phyloP scores from a whole-genome alignment of 768 basidiomycete genomes.

The Panaeolus cyanescens region DNA sequence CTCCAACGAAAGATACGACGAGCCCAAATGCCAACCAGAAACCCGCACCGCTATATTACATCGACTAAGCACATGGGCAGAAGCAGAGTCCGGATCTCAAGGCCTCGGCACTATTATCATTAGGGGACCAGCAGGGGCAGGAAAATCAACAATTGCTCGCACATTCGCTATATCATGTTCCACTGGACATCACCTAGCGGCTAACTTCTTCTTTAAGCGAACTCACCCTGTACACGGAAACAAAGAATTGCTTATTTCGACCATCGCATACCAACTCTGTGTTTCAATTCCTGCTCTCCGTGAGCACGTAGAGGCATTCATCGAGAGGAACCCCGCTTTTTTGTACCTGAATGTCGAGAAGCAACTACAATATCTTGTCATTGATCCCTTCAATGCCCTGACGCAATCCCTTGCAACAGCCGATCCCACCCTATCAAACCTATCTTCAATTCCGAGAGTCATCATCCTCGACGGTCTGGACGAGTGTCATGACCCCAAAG shows the following conservation, averaged over 20 bases:
- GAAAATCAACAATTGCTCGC: constrained; percentile 10
- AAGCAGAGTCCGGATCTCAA: neutral
- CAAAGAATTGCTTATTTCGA: constrained; percentile 1
- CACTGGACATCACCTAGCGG: neutral
- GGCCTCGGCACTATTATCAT: no score
- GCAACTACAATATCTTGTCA: constrained; percentile 6
- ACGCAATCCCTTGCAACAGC: neutral
- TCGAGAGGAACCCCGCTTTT: constrained; percentile 5
- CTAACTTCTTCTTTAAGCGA: constrained; percentile 11
- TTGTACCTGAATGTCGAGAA: constrained; percentile 4
- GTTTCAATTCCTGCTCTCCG: constrained; percentile 4
- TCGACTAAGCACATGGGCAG: neutral
- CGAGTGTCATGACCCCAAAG: constrained; percentile 4
- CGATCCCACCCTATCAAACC: neutral
- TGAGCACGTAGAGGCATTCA: neutral
- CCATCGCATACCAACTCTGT: constrained; percentile 11
- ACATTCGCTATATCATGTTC: neutral
- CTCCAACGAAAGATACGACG: constrained; percentile 14
- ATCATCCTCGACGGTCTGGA: constrained; percentile 14
- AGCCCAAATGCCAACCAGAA: constrained; percentile 14
- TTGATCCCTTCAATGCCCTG: constrained; percentile 4
- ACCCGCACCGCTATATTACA: constrained; percentile 10
- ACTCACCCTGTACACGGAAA: neutral
- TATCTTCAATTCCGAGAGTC: neutral
- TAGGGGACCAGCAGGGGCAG: constrained; percentile 12